These are phyloP conservation scores for Leccinum glutinopallens DNA, from an alignment of 1,284 basidiomycete genomes.

Conservation along the genomic window DNA sequence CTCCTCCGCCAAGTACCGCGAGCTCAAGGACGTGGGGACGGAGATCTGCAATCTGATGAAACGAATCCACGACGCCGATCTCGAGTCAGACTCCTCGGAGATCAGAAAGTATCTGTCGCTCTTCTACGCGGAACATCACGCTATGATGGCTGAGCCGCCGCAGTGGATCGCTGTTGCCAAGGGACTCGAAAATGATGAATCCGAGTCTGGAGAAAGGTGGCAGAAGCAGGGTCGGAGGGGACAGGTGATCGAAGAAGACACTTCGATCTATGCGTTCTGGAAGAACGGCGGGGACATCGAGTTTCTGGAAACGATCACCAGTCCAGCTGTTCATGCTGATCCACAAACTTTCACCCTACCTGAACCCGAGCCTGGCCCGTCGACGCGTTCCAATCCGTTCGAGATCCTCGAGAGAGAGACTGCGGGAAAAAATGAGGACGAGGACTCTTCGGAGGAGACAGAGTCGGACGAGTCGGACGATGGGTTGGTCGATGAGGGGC, in stretches of 20 bases:
- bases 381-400: constrained; percentile 21
- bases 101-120: constrained; percentile 44
- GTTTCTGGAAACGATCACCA: constrained; percentile 35
- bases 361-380: constrained; percentile 8
- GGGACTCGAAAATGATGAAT: constrained; percentile 21
- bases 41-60: constrained; percentile 50
- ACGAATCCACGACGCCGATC: constrained; percentile 38
- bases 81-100: constrained; percentile 40
- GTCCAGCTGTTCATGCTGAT: neutral
- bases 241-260: constrained; percentile 28
- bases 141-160: constrained; percentile 42
- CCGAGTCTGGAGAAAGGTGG: constrained; percentile 27
- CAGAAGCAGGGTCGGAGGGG: constrained; percentile 24
- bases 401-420: constrained; percentile 16
- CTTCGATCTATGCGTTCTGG: constrained; percentile 53
- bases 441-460: constrained; percentile 10
- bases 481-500: constrained; percentile 18
- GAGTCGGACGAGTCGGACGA: constrained; percentile 18
- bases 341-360: neutral
- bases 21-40: constrained; percentile 48
- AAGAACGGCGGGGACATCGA: constrained; percentile 42
- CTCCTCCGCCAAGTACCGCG: constrained; percentile 37
- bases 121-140: constrained; percentile 46
- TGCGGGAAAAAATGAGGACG: constrained; percentile 11
- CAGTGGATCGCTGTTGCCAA: constrained; percentile 43